Conservation (phyloP, 768 basidiomycete species). For the Mrakia hoshinonis region DNA sequence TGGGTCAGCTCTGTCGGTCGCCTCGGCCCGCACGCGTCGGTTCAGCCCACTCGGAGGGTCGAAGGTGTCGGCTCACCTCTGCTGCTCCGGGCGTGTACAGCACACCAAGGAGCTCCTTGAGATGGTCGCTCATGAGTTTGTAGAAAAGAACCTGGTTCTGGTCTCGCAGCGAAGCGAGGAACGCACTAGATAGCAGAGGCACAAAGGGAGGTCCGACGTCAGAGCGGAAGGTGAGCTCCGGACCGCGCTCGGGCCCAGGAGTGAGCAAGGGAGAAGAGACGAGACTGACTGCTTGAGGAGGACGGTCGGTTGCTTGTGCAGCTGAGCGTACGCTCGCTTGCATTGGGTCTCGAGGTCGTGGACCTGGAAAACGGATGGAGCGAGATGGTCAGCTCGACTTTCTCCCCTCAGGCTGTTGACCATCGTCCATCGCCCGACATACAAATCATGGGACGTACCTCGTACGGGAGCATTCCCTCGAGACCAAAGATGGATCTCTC, state of each 20-base stretch:
- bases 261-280: not conserved
- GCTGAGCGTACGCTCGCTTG: constrained; percentile 61
- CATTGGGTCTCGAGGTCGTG: constrained; percentile 47
- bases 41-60: not conserved
- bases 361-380: constrained; percentile 8
- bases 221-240: not conserved
- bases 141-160: constrained; percentile 78
- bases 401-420: not conserved
- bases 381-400: not conserved
- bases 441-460: constrained; percentile 29
- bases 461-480: constrained; percentile 42
- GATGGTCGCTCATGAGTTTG: constrained; percentile 52
- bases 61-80: constrained; percentile 46
- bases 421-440: not conserved
- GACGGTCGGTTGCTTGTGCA: constrained; percentile 36
- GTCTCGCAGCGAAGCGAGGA: constrained; percentile 48
- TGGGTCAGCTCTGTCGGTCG: not conserved
- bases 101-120: constrained; percentile 52
- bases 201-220: no score
- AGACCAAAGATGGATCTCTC: constrained; percentile 64
- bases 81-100: constrained; percentile 64
- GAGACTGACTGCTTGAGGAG: constrained; percentile 29
- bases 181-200: constrained; percentile 7
- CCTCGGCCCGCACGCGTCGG: not conserved
- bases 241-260: not conserved